Base-by-base conservation (phyloP, 2,329 filamentous ascomycete species). In the Phialemoniopsis sp. region DNA sequence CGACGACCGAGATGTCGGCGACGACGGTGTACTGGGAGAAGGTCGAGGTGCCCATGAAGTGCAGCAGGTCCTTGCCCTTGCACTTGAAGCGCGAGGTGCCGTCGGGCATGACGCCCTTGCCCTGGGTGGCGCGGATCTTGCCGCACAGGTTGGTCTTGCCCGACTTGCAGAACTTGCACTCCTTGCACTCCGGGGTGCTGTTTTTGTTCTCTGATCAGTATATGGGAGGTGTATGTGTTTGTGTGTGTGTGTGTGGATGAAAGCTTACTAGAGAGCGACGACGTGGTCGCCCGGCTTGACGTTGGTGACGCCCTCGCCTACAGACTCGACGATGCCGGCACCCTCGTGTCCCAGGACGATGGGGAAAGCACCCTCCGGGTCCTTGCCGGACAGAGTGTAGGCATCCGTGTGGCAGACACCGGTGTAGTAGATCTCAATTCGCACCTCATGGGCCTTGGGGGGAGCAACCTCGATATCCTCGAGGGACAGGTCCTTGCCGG, bases 1-100 rank as follows among this genome's bases (percentile, higher is more conserved):
- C 86, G 19, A 98, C 93, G 42, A 60, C 93, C 36, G 90, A 96
- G 68, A 98, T 97, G 66, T 98, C 93, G 63, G 93, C 91, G 29
- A 98, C 89, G 49, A 98, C 93, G 42, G 93, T 97, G 73, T 95
- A 98, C 71, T 98, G 93, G 26, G 89, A 95, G 76, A 98, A 98
- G 54, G 93, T 98, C 29, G 90, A 96, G 41, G 89, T 95, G 57
- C 93, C 93, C 93, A 98, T 98, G 74, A 97, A 98, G 73, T 97
- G 93, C 43, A 97, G 81, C 46, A 98, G 78, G 55, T 95, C 87
- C 72, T 96, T 85, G 66, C 93, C 93, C 67, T 91, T 93, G 77
- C 85, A 89, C 68, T 80, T 88, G 82, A 97, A 96, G 56, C 93
- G 87, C 42, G 86, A 85, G 50, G 91, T 97, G 56, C 91, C 91